Conservation (phyloP, 108 stramenopile genomes). For the Cyclotella baltica region DNA sequence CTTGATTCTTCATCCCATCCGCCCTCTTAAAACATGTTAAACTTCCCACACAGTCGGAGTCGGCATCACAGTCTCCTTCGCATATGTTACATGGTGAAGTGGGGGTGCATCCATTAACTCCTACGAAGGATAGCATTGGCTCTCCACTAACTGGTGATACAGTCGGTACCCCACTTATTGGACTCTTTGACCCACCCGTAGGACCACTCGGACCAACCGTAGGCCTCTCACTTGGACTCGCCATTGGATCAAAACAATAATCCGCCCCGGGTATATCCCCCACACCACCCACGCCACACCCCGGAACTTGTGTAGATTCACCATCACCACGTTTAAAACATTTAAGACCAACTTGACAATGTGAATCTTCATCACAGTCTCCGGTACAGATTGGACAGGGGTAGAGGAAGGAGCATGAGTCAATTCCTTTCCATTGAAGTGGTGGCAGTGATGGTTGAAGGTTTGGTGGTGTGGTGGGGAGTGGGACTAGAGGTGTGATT, state of each 20-base stretch:
- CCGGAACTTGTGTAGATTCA: constrained; percentile 56
- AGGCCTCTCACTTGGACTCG: constrained; percentile 12
- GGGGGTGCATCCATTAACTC: constrained; percentile 38
- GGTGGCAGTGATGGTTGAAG: not conserved
- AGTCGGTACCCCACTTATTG: not conserved
- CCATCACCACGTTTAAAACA: constrained; percentile 52
- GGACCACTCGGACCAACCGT: not conserved
- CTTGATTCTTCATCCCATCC: constrained; percentile 33
- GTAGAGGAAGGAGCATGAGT: constrained; percentile 13
- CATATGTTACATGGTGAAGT: constrained; percentile 56
- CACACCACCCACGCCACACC: constrained; percentile 52
- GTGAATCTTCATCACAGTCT: constrained; percentile 66
- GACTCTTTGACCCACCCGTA: not conserved
- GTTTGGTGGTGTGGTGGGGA: not conserved
- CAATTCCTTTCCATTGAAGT: constrained; percentile 23
- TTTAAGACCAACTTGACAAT: constrained; percentile 60
- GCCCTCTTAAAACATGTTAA: constrained; percentile 40
- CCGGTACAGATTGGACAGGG: constrained; percentile 66
- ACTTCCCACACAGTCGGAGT: constrained; percentile 38
- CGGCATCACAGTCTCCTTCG: constrained; percentile 72
- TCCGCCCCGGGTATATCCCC: constrained; percentile 49
- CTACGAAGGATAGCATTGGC: constrained; percentile 10
- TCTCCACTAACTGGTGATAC: not conserved
- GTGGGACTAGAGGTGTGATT: not conserved
- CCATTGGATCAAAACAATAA: constrained; percentile 47